Evolutionary conservation across 106 monocot species (phyloP).

Genomic region (Allium fistulosum): DNA sequence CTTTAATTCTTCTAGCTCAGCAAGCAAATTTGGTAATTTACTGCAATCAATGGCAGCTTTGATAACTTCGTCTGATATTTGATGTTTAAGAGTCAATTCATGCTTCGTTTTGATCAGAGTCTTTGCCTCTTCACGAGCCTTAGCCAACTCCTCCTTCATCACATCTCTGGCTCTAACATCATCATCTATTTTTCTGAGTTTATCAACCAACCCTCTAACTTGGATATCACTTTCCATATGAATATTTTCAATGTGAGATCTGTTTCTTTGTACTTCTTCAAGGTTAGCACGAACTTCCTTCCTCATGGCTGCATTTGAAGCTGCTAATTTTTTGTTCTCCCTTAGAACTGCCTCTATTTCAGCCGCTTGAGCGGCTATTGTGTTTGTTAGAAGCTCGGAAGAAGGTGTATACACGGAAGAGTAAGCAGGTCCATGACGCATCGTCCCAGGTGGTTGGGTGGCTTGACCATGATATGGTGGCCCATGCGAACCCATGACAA

Average conservation of each 20-base stretch:
- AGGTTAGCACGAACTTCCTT: slow-evolving; percentile 46
- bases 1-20: slow-evolving; percentile 56
- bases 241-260: slow-evolving; percentile 29
- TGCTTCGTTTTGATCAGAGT: slow-evolving; percentile 33
- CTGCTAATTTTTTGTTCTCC: slow-evolving; percentile 66
- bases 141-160: slow-evolving; percentile 51
- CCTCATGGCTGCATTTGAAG: slow-evolving; percentile 52
- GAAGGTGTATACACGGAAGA: slow-evolving; percentile 28
- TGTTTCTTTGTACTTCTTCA: slow-evolving; percentile 49
- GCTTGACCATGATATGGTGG: slow-evolving; percentile 23
- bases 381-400: slow-evolving; percentile 48
- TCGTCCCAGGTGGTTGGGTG: slow-evolving; percentile 54
- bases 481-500: background rate
- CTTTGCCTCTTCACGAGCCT: slow-evolving; percentile 57
- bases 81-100: slow-evolving; percentile 45
- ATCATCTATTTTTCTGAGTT: slow-evolving; percentile 49
- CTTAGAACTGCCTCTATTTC: slow-evolving; percentile 47
- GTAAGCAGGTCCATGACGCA: slow-evolving; percentile 31
- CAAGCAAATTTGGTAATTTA: slow-evolving; percentile 40
- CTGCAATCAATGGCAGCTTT: slow-evolving; percentile 24
- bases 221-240: slow-evolving; percentile 50
- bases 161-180: slow-evolving; percentile 49
- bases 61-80: slow-evolving; percentile 38
- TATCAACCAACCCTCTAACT: slow-evolving; percentile 53
- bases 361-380: slow-evolving; percentile 43